Base-by-base conservation (phyloP, 148 eudicot genomes). In the Vaccinium myrtillus region DNA sequence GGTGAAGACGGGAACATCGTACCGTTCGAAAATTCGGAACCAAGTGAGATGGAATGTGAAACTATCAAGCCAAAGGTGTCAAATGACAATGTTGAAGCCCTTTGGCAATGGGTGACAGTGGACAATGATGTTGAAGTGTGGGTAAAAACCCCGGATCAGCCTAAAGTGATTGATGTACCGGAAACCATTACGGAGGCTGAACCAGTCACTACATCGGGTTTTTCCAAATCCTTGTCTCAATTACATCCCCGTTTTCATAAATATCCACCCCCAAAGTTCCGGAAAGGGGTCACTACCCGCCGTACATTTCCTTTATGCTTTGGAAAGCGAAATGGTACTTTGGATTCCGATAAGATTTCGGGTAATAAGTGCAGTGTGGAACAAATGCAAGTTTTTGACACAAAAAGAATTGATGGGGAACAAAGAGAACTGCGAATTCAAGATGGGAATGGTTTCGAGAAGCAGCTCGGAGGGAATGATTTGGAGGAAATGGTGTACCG, bases 261-360 rank as follows among this genome's bases (percentile, higher is more conserved):
- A n/a, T 65, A 78, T 78, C 77, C 77, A 10, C 81, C 65, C 19
- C 76, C 82, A 78, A 84, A 84, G 81, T 51, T 78, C 23, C 82
- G 23, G 21, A 50, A 84, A 67, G 82, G 82, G 32, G 51, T 84
- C 79, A 7, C 63, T 8, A 55, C 8, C 19, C 16, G 4, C 67
- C 82, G 82, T 53, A 7, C 65, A 1, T 78, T 63, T 78, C 86
- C 86, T 1, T 59, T 54, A 48, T 30, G 49, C 9, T 36, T 56
- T 65, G 77, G 86, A 84, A 84, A 5, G 55, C 19, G 6, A 18
- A 84, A 50, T 49, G 6, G 13, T 77, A 23, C 73, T 25, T 43
- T 48, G 30, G 61, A 56, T n/a, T 76, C 30, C 4, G 4, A 67
- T 67, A 49, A 43, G n/a, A 43, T 83, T 83, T 70, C 21, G 21